Evolutionary conservation across 2,329 filamentous ascomycete genomes (phyloP), one percentile per base, ranked within the genome.

Genomic region (Ophiocordyceps australis): DNA sequence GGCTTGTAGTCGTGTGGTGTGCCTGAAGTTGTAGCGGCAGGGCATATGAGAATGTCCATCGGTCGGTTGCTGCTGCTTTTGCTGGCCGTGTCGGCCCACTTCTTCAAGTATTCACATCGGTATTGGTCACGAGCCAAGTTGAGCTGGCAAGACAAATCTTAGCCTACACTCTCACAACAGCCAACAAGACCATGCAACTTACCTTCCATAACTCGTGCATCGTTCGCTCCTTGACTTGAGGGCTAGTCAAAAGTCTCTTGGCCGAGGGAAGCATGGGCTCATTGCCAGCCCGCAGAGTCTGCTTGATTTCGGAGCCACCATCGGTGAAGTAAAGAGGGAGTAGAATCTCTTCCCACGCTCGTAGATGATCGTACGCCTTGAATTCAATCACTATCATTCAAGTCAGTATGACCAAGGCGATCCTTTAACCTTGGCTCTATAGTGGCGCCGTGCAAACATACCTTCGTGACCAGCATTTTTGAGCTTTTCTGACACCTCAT

Each of bases 41-140:
- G 73, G 28, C 62, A 70, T 1, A 78, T 49, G 18, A 78, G 62
- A 1, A 71, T 64, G 41, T 79, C 73, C 7, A 74, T 32, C 20
- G 28, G 30, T 56, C 22, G 42, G 37, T 26, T 26, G 22, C 5
- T 42, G 42, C 3, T 32, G 36, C 15, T 28, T 16, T 5, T 14
- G 14, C 31, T 35, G 7, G 40, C 45, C 4, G 49, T 54, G 22
- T 43, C 37, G 17, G 49, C 47, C 50, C 54, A 59, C 7, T 46
- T 42, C 2, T 41, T 31, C 3, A 47, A 40, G 32, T 57, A 58
- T 7, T 40, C 29, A 3, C 36, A 30, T 4, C 52, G 46, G 29
- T 57, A 59, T 3, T 33, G 37, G 8, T 63, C 54, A 7, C 58
- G 49, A 14, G 43, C 40, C 1, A 26, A 29, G 14, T 47, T 49